Evolutionary conservation across 768 basidiomycete genomes (phyloP), one percentile per base, ranked within the genome.

Genomic region (Multifurca ochricompacta): DNA sequence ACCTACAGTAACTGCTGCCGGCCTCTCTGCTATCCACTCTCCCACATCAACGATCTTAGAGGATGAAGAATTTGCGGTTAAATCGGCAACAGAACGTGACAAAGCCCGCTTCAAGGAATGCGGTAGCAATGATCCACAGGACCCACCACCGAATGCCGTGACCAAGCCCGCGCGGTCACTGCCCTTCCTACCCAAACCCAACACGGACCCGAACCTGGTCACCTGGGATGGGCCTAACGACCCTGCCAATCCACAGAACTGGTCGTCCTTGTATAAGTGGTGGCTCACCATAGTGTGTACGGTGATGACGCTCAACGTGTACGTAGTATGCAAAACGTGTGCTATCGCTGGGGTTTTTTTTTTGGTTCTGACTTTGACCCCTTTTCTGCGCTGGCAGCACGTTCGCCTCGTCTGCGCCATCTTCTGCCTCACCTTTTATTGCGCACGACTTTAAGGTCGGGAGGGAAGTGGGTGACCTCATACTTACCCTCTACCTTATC

Each of bases 361-460:
- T 2, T 13, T 1, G 3, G 41, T 5, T 19, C 28, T 37, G 23
- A 51, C 18, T 36, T 47, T 41, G 8, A 10, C 37, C 5, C n/a
- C n/a, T n/a, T n/a, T n/a, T n/a, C n/a, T n/a, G n/a, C n/a, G n/a
- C n/a, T n/a, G n/a, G 3, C 34, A 60, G 58, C 6, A 61, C 66
- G 0, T 68, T 67, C 30, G 64, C 63, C 3, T 66, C 63, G 16
- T 65, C 64, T 0, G 58, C 63, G 3, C 64, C 63, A 1, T 62
- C 63, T 2, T 47, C 60, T 14, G 50, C 58, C 0, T 41, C 53
- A 0, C 25, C 43, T 2, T 9, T 54, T 5, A 52, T 66, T 3
- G 53, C 57, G 0, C 6, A 19, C 14, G 54, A 63, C 0, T 66
- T 68, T 6, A 54, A 54, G 1, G 53, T 58, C 10, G n/a, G 35